Percentiles rank a stretch among this genome's conserved stretches.
These are phyloP conservation scores for Ceratocystis lukuohia DNA, from an alignment of 2,329 filamentous ascomycete genomes.

Conservation along the genomic window DNA sequence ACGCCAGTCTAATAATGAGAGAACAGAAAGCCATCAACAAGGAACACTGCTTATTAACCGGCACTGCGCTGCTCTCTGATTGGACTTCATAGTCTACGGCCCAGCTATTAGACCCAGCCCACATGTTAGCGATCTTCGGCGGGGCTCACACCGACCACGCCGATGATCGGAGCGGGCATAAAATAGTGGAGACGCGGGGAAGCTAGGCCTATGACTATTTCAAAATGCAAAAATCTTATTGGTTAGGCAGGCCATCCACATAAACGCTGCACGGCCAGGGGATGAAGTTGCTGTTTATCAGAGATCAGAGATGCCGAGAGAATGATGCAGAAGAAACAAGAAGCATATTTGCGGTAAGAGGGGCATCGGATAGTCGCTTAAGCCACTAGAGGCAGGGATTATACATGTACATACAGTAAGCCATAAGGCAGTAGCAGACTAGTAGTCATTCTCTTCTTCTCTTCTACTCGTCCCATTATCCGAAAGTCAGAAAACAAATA, in stretches of 20 bases:
- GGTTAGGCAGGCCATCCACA: background rate
- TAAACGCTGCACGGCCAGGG: background rate
- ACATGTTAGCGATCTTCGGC: conserved; percentile 8
- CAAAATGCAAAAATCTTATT: conserved; percentile 12
- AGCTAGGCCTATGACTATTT: conserved; percentile 11
- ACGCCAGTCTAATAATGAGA: background rate
- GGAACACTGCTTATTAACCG: background rate
- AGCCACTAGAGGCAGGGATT: no score
- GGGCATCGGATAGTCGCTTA: no score
- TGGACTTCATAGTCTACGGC: background rate
- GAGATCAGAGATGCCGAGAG: no score
- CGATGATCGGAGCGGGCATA: conserved; percentile 14
- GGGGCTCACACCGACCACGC: conserved; percentile 4
- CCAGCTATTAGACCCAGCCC: no score
- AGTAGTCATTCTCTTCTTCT: no score
- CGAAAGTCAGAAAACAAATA: no score
- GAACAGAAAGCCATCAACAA: background rate
- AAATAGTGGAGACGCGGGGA: conserved; percentile 15
- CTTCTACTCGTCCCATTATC: no score
- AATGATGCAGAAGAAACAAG: no score
- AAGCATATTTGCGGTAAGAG: no score
- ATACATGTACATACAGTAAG: no score
- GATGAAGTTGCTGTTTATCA: background rate
- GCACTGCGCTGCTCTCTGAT: background rate
- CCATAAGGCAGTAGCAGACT: no score